Evolutionary conservation across 306 rosid genomes (phyloP).

Genomic region (Abrus pulchellus): DNA sequence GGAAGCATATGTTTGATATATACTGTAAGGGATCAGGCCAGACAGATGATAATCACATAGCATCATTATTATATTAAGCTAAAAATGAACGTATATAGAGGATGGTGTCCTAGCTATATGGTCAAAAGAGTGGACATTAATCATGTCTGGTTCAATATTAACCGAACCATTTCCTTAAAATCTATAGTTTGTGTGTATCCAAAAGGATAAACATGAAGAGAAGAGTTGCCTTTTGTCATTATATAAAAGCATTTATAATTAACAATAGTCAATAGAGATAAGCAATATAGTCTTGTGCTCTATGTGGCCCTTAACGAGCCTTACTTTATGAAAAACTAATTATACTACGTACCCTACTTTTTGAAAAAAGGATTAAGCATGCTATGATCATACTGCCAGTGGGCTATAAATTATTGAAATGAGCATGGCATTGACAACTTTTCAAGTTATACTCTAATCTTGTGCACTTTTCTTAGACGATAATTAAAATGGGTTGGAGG

Average conservation of each 20-base stretch:
- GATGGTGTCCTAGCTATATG: constrained; percentile 25
- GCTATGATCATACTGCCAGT: constrained; percentile 52
- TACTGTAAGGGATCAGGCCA: constrained; percentile 12
- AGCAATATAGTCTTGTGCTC: constrained; percentile 33
- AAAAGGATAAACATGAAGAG: constrained; percentile 47
- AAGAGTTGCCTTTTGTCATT: constrained; percentile 31
- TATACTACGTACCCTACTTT: constrained; percentile 57
- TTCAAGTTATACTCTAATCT: constrained; percentile 36
- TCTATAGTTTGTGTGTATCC: neutral
- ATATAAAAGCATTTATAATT: constrained; percentile 1
- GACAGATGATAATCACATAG: constrained; percentile 35
- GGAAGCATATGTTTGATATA: constrained; percentile 2
- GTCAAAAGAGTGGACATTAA: constrained; percentile 45
- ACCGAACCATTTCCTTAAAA: constrained; percentile 21
- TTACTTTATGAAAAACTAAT: constrained; percentile 57
- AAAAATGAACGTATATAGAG: constrained; percentile 23
- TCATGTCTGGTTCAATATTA: constrained; percentile 2
- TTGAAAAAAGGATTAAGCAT: constrained; percentile 50
- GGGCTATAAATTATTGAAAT: constrained; percentile 62
- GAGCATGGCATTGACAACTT: constrained; percentile 39
- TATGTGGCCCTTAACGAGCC: constrained; percentile 49
- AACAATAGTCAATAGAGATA: constrained; percentile 1
- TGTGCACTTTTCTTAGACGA: constrained; percentile 32
- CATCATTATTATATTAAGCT: constrained; percentile 37
- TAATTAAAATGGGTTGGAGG: constrained; percentile 49